Base-by-base conservation (phyloP, 768 basidiomycete genomes). In the Clavaria fumosa region DNA sequence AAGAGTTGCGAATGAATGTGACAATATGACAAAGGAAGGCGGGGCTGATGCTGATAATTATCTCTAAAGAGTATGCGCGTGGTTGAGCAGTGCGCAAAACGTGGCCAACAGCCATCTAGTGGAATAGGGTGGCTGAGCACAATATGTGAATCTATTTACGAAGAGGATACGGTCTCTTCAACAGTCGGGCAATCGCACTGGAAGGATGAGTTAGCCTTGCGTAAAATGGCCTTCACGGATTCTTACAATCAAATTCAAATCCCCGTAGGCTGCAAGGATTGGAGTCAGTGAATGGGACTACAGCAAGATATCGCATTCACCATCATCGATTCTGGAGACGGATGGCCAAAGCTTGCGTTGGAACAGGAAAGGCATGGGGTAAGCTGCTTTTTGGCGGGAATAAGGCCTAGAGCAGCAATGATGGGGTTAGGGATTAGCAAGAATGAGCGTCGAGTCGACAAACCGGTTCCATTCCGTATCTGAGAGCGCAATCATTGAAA, bases 341-440 rank as follows among this genome's bases (percentile, higher is more conserved):
- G 83, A 70, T 1, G 95, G 93, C 95, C 95, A 99, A 62, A 96
- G 93, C 60, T 99, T 99, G 64, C 72, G 81, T 57, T 83, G 78
- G 35, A 64, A 63, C 21, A 99, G 66, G 66, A 75, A 83, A 9
- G 79, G 68, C 43, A 88, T 55, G 17, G 95, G 91, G 56, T 86
- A 96, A 5, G 73, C 90, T n/a, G 95, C 93, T 43, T 75, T 68
- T 45, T 86, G 72, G 23, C 90, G 81, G 32, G 85, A 74, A 55
- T 96, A 97, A 10, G 91, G 89, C 22, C 85, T 88, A 41, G 15
- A 19, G 11, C 12, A 12, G 18, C 14, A 22, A 23, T 1, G 3
- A 12, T 27, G 14, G 17, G 6, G 15, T 23, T 15, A 4, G 12
- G 7, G 10, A 11, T 10, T 4, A 5, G 5, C 11, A 11, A 14